Conservation (phyloP, 768 basidiomycete genomes). For the Pisolithus albus region DNA sequence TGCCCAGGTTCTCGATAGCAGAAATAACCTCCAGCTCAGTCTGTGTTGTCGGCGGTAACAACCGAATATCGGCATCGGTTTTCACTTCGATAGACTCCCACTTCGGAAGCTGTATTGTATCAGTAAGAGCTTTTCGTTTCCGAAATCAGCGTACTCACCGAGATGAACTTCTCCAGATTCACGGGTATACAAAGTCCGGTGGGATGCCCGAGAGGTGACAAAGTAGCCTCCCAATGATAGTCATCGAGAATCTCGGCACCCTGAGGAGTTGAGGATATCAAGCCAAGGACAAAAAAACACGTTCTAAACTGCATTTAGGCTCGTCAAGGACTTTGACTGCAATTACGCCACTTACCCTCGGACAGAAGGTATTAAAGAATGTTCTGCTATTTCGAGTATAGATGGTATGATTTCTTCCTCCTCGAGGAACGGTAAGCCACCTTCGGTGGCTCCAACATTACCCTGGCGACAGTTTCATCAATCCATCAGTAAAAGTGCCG, state of each 20-base stretch:
- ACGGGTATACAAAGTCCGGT: constrained; percentile 88
- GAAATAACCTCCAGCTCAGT: constrained; percentile 79
- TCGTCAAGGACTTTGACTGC: not conserved
- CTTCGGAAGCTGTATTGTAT: constrained; percentile 50
- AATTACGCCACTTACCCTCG: constrained; percentile 65
- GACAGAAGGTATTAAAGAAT: constrained; percentile 84
- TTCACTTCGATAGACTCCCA: constrained; percentile 44
- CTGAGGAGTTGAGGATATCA: constrained; percentile 86
- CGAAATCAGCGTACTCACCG: constrained; percentile 41
- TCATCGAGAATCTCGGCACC: constrained; percentile 93
- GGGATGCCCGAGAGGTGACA: constrained; percentile 77
- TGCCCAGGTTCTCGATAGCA: constrained; percentile 88
- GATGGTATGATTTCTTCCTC: constrained; percentile 91
- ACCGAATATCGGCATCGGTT: constrained; percentile 34
- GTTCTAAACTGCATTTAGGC: constrained; percentile 50
- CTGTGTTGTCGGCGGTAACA: constrained; percentile 60
- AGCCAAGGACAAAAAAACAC: constrained; percentile 90
- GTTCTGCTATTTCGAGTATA: constrained; percentile 85
- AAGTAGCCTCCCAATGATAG: constrained; percentile 87
- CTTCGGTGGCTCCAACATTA: constrained; percentile 84
- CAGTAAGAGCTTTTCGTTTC: constrained; percentile 1
- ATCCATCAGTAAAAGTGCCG: not conserved
- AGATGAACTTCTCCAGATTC: constrained; percentile 75
- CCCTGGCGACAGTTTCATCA: constrained; percentile 47
- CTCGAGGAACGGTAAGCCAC: constrained; percentile 91